phyloP scores from a whole-genome alignment of 352 stramenopile genomes.

The Phytopythium sindhum region DNA sequence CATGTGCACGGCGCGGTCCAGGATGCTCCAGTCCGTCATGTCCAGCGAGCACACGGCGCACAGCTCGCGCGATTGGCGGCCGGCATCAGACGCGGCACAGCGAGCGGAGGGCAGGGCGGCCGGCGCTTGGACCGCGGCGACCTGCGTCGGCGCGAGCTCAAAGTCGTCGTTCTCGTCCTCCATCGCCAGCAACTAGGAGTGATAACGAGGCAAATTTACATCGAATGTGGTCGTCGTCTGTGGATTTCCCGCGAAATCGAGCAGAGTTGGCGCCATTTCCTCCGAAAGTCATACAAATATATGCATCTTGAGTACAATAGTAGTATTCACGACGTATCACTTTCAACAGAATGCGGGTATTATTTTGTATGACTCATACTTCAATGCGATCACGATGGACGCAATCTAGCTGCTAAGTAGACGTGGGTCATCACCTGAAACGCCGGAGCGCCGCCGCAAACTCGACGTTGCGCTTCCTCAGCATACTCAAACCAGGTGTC shows the following conservation, averaged over 20 bases:
- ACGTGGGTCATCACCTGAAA: background rate
- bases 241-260: too few species aligned
- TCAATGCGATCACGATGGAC: background rate
- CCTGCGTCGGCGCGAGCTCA: conserved; percentile 20
- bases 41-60: conserved; percentile 67
- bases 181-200: too few species aligned
- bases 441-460: background rate
- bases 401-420: background rate
- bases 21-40: conserved; percentile 43
- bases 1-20: conserved; percentile 56
- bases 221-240: too few species aligned
- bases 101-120: too few species aligned
- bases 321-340: too few species aligned
- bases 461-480: background rate
- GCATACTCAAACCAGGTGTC: background rate
- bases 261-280: background rate
- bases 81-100: background rate
- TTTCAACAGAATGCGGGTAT: too few species aligned
- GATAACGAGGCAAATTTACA: too few species aligned
- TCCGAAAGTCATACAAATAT: too few species aligned
- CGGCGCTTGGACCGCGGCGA: too few species aligned
- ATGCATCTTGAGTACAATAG: too few species aligned
- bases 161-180: conserved; percentile 17
- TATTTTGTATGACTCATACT: too few species aligned
- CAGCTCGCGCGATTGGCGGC: conserved; percentile 10